Conservation (phyloP, 352 stramenopile genomes). For the Globisporangium camurandrum region DNA sequence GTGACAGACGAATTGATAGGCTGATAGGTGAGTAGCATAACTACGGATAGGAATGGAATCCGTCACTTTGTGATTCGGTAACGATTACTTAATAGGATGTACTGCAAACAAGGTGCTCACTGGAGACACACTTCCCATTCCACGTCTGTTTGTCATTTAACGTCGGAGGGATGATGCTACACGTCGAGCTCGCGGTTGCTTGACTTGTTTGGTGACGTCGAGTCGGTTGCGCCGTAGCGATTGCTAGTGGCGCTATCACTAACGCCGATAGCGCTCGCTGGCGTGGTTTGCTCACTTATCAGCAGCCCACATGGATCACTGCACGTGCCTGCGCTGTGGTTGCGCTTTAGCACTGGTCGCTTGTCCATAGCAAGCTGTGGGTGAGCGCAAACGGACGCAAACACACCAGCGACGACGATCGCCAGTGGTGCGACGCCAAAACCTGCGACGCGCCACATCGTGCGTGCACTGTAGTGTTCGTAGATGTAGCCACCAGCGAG, state of each 20-base stretch:
- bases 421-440: slow-evolving; percentile 42
- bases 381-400: slow-evolving; percentile 38
- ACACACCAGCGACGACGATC: slow-evolving; percentile 33
- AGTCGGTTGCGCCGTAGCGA: background rate
- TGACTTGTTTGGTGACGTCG: too few species aligned
- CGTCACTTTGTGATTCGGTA: too few species aligned
- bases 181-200: too few species aligned
- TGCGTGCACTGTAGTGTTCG: slow-evolving; percentile 37
- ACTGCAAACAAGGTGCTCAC: too few species aligned
- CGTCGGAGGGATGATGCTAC: too few species aligned
- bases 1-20: too few species aligned
- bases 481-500: slow-evolving; percentile 70
- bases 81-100: too few species aligned
- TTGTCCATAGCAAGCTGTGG: slow-evolving; percentile 18
- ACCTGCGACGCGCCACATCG: slow-evolving; percentile 54
- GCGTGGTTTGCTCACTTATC: slow-evolving; percentile 8
- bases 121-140: too few species aligned
- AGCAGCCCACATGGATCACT: slow-evolving; percentile 5
- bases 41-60: too few species aligned
- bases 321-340: slow-evolving; percentile 7
- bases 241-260: background rate
- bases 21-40: too few species aligned
- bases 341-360: slow-evolving; percentile 9
- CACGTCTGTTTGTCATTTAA: too few species aligned
- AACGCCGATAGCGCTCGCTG: too few species aligned